Evolutionary conservation across 306 rosid species (phyloP).

Genomic region (Begonia peltatifolia): DNA sequence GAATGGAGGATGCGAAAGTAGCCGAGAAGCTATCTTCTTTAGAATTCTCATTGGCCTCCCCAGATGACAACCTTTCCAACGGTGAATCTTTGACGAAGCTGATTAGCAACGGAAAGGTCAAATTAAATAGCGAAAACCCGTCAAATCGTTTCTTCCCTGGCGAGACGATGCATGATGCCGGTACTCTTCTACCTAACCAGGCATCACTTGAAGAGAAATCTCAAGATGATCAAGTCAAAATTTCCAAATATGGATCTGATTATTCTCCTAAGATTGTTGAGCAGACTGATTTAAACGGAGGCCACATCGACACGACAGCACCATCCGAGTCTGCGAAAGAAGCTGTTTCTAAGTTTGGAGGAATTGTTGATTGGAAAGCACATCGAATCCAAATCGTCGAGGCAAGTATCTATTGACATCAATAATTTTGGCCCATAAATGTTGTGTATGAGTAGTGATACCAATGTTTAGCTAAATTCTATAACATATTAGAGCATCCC

Average conservation of each 20-base stretch:
- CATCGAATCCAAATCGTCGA: conserved; percentile 76
- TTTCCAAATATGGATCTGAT: conserved; percentile 4
- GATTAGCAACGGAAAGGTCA: too few species aligned
- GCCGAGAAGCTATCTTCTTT: background rate
- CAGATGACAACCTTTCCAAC: background rate
- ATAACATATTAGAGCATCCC: too few species aligned
- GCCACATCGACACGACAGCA: conserved; percentile 62
- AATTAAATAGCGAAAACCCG: too few species aligned
- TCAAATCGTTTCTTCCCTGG: too few species aligned
- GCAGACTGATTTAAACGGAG: conserved; percentile 31
- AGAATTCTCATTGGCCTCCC: too few species aligned
- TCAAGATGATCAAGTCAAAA: background rate
- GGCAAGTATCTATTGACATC: conserved; percentile 25
- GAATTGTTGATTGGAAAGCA: conserved; percentile 98
- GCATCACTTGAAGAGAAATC: background rate
- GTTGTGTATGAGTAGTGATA: too few species aligned
- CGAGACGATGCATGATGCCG: too few species aligned
- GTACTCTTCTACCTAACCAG: too few species aligned
- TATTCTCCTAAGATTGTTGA: conserved; percentile 23
- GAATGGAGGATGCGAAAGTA: background rate
- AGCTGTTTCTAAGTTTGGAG: conserved; percentile 97
- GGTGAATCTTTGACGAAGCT: background rate
- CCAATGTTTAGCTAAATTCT: too few species aligned
- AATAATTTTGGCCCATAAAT: too few species aligned
- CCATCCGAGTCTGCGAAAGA: conserved; percentile 93